Evolutionary conservation across 768 basidiomycete genomes (phyloP).

Genomic region (Agaricus subrufescens): DNA sequence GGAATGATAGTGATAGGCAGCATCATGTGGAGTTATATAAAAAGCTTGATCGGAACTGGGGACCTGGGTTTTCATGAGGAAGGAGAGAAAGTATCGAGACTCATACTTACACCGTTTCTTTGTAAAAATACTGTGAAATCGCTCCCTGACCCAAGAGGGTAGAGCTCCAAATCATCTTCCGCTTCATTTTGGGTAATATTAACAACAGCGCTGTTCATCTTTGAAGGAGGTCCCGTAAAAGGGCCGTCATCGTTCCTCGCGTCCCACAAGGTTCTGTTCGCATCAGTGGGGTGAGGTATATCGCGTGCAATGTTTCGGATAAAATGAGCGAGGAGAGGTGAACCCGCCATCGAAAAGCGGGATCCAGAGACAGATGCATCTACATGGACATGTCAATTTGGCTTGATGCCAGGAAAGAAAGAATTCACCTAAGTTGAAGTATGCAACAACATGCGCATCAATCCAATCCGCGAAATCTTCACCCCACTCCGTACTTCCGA

Average conservation of each 20-base stretch:
- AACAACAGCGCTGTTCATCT: slow-evolving; percentile 12
- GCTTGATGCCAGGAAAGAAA: not conserved
- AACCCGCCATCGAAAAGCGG: slow-evolving; percentile 51
- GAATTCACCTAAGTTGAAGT: slow-evolving; percentile 69
- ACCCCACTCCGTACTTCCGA: slow-evolving; percentile 89
- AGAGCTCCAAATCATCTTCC: slow-evolving; percentile 32
- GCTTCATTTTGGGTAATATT: slow-evolving; percentile 37
- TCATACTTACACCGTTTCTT: slow-evolving; percentile 36
- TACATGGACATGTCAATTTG: not conserved
- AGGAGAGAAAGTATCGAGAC: not conserved
- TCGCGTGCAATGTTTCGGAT: slow-evolving; percentile 63
- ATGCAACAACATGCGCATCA: slow-evolving; percentile 71
- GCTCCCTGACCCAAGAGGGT: slow-evolving; percentile 74
- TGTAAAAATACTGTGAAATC: slow-evolving; percentile 93
- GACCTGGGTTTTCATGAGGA: slow-evolving; percentile 20
- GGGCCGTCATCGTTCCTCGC: slow-evolving; percentile 59
- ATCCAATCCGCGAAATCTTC: slow-evolving; percentile 91
- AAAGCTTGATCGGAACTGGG: slow-evolving; percentile 39
- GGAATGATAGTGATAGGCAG: slow-evolving; percentile 70
- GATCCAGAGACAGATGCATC: slow-evolving; percentile 55
- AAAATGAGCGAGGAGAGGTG: slow-evolving; percentile 80
- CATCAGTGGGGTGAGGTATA: slow-evolving; percentile 67
- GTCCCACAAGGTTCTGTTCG: slow-evolving; percentile 72
- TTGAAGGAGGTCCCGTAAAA: slow-evolving; percentile 23
- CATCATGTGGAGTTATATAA: slow-evolving; percentile 37